Percentiles rank a stretch among this genome's conserved stretches.
Conservation (phyloP, 1,284 basidiomycete genomes). For the Garcileccinum viscosum region DNA sequence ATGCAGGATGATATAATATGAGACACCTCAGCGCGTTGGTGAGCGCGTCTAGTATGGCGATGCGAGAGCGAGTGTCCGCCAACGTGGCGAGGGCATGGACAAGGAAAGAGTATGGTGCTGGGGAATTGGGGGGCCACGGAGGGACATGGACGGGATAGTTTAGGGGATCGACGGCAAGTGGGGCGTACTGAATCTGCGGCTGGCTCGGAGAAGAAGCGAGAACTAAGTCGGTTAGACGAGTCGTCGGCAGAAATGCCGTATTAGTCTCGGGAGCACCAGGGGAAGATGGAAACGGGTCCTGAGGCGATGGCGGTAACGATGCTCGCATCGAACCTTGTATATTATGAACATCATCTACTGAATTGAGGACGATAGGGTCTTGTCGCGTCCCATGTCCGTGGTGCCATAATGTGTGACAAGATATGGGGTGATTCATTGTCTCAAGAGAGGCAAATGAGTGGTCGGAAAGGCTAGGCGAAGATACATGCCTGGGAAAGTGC, state of each 20-base stretch:
- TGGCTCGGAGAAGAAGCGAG: conserved; percentile 9
- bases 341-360: conserved; percentile 21
- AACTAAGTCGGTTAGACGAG: conserved; percentile 6
- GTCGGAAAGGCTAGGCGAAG: conserved; percentile 25
- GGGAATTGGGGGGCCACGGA: conserved; percentile 46
- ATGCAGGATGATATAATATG: conserved; percentile 68
- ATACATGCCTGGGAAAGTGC: conserved; percentile 16
- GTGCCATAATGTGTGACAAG: conserved; percentile 17
- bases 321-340: conserved; percentile 11
- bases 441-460: conserved; percentile 19
- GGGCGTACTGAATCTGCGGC: conserved; percentile 30
- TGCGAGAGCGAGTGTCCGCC: conserved; percentile 82
- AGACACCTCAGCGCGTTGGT: conserved; percentile 83
- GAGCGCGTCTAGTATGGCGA: conserved; percentile 78
- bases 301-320: conserved; percentile 20
- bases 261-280: conserved; percentile 14
- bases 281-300: conserved; percentile 16
- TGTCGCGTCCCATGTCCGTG: conserved; percentile 30
- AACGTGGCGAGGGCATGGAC: conserved; percentile 78
- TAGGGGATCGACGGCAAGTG: conserved; percentile 54
- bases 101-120: conserved; percentile 84
- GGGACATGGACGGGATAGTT: conserved; percentile 43
- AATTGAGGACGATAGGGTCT: conserved; percentile 36
- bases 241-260: conserved; percentile 16
- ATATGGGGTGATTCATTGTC: conserved; percentile 1